These are phyloP conservation scores for Ulvella scutata DNA, from an alignment of 139 green algal species.

Conservation along the genomic window DNA sequence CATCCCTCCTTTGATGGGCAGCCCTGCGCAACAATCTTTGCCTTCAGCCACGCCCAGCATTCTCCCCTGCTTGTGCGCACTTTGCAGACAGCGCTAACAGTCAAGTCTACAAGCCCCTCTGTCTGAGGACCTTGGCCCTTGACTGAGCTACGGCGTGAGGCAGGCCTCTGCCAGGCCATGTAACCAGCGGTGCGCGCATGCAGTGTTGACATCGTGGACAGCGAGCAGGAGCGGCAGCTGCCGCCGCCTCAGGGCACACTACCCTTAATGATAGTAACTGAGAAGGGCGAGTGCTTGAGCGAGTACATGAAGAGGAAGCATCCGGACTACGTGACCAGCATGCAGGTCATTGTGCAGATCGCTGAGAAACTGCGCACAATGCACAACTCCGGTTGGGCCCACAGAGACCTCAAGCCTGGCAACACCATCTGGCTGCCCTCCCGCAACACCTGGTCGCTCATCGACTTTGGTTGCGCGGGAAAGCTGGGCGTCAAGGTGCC, in stretches of 20 bases:
- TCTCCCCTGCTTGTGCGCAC: no score
- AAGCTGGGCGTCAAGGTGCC: not conserved
- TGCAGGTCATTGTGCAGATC: slow-evolving; percentile 1
- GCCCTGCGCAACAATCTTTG: no score
- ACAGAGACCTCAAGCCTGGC: not conserved
- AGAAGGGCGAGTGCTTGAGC: not conserved
- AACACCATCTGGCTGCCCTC: not conserved
- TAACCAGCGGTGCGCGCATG: no score
- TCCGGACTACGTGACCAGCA: not conserved
- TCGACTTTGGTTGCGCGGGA: not conserved
- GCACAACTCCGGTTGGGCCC: not conserved
- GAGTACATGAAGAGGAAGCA: not conserved
- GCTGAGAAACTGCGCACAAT: slow-evolving; percentile 1
- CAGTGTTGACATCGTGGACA: not conserved
- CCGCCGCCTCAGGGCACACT: not conserved
- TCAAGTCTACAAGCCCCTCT: no score
- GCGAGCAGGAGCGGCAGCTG: not conserved
- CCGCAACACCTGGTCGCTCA: not conserved
- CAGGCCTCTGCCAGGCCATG: no score
- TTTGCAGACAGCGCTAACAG: no score
- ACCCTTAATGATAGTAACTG: not conserved
- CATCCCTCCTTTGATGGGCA: no score
- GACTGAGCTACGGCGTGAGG: no score
- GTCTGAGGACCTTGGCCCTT: no score
- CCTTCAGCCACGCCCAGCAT: no score